These are phyloP conservation scores for Anthoceros angustus DNA, from an alignment of 225 moss, liverwort and hornwort species.

Conservation along the genomic window DNA sequence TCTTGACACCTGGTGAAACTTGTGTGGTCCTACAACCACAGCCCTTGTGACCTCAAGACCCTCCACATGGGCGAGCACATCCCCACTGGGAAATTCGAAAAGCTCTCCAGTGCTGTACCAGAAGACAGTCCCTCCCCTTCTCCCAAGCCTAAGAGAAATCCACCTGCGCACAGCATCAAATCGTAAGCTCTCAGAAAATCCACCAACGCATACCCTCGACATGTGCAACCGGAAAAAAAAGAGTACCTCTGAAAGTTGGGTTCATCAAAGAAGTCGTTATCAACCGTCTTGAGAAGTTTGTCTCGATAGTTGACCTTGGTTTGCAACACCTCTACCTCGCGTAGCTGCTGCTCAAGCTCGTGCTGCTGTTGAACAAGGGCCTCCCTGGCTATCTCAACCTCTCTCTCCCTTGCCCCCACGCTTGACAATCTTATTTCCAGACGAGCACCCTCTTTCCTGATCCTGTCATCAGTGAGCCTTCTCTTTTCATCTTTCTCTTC, in stretches of 20 bases:
- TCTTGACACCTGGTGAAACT: conserved; percentile 19
- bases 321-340: conserved; percentile 6
- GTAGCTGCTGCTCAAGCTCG: neutral
- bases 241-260: neutral
- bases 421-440: neutral
- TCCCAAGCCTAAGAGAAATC: conserved; percentile 16
- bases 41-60: conserved; percentile 21
- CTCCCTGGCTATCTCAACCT: neutral
- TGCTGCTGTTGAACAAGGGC: neutral
- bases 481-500: neutral
- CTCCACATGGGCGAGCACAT: conserved; percentile 18
- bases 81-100: conserved; percentile 18
- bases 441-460: conserved; percentile 1
- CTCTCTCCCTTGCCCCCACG: neutral
- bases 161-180: conserved; percentile 9
- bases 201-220: conserved; percentile 2
- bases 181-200: neutral
- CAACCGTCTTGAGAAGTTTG: conserved; percentile 4
- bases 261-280: conserved; percentile 3
- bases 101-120: conserved; percentile 26
- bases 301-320: conserved; percentile 10
- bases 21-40: conserved; percentile 10
- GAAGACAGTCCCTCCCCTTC: conserved; percentile 12
- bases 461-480: neutral
- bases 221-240: neutral